Base-by-base conservation (phyloP, 495 filamentous ascomycete species). In the Baudoinia panamericana region DNA sequence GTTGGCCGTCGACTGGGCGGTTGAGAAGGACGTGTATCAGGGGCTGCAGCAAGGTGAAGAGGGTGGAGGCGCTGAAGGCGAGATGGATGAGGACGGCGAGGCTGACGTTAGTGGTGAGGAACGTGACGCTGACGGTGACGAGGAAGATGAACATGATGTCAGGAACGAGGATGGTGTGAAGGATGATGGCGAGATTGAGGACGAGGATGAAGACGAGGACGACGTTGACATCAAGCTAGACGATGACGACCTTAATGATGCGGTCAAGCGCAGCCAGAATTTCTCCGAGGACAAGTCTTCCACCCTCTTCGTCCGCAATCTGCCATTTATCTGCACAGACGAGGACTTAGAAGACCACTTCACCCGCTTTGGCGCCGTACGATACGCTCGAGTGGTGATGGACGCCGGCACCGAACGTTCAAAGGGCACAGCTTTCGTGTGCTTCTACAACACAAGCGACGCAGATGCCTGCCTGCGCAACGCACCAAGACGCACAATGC, bases 1-100 rank as follows among this genome's bases (percentile, higher is more conserved):
- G 22, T 48, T 95, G 34, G 88, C 87, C 7, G 88, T 95, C 4
- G 90, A 97, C 68, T 95, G 84, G 84, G 86, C 88, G 17, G 88
- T 95, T 1, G 84, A 93, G 38, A 95, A 88, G 63, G 69, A 78
- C 33, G 70, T 76, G 3, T 95, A 87, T 86, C 71, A 93, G 36
- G 66, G 70, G 24, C 55, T 61, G 56, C 74, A 66, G 58, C 68
- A 59, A 5, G 52, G 54, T 9, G 57, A 58, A 16, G 55, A 52
- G 2, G 49, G 50, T 16, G 55, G 59, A 15, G 50, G 57, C 2
- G 45, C 49, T 33, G 51, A 54, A 9, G 51, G 48, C 13, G 42
- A 49, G 25, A 50, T 53, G 16, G 46, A 44, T 8, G 56, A 60
- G 10, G 52, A 50, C 5, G 56, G 61, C 19, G 65, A 64, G 0